Percentiles rank a stretch among this genome's conserved stretches.
phyloP scores from a whole-genome alignment of 1,139 yeast genomes.

The Taphrina populina region DNA sequence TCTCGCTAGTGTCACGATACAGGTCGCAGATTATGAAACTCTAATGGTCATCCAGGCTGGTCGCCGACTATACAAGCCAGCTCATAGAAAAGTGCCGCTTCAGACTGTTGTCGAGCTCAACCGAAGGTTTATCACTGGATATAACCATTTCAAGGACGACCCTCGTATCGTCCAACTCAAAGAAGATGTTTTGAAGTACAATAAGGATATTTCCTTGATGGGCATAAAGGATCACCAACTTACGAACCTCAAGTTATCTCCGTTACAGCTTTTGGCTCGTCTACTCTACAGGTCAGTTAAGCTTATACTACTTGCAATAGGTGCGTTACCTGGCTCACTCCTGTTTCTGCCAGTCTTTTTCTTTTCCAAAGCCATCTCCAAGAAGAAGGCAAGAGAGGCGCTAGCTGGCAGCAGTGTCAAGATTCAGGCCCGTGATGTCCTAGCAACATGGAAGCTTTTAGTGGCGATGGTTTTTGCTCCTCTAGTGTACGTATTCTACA shows the following conservation, averaged over 20 bases:
- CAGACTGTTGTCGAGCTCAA: conserved; percentile 87
- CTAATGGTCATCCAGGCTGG: conserved; percentile 91
- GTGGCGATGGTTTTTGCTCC: conserved; percentile 91
- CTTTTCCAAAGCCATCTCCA: conserved; percentile 70
- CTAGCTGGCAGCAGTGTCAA: conserved; percentile 86
- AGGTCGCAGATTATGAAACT: conserved; percentile 89
- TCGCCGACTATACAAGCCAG: conserved; percentile 80
- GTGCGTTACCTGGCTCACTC: conserved; percentile 81
- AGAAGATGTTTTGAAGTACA: conserved; percentile 64
- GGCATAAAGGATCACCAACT: conserved; percentile 91
- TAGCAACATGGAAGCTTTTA: conserved; percentile 93
- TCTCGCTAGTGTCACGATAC: conserved; percentile 82
- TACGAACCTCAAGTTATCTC: conserved; percentile 54
- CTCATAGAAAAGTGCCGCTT: conserved; percentile 68
- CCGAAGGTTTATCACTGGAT: conserved; percentile 77
- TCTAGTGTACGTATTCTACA: conserved; percentile 73
- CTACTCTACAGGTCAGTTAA: conserved; percentile 58
- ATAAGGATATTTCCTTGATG: conserved; percentile 61
- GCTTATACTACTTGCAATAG: conserved; percentile 55
- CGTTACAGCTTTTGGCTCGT: conserved; percentile 44
- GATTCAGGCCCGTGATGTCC: conserved; percentile 84
- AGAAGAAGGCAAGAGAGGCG: conserved; percentile 70
- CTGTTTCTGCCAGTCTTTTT: conserved; percentile 84
- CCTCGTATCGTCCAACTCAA: conserved; percentile 64
- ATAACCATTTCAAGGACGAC: conserved; percentile 67